Conservation (phyloP, 169 alveolate species). For the Babesia divergens region DNA sequence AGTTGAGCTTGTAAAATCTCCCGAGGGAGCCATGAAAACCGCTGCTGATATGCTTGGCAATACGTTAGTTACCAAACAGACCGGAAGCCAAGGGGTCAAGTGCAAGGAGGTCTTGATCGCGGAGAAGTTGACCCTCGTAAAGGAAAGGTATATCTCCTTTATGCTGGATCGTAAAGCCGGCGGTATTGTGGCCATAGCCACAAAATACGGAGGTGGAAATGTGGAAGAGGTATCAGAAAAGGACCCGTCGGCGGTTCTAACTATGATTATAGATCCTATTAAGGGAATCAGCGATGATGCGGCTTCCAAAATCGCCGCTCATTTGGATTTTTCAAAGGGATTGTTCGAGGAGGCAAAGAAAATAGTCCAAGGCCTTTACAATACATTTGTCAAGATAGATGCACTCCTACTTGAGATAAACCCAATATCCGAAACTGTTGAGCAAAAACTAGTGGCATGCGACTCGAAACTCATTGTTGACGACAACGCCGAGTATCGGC, state of each 20-base stretch:
- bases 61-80: conserved; percentile 83
- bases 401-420: conserved; percentile 91
- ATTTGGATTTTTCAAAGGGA: conserved; percentile 67
- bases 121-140: conserved; percentile 74
- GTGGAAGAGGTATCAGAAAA: conserved; percentile 87
- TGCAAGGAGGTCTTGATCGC: conserved; percentile 83
- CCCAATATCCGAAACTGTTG: conserved; percentile 88
- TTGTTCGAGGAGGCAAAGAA: conserved; percentile 58
- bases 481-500: conserved; percentile 94
- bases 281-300: conserved; percentile 77
- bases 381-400: conserved; percentile 85
- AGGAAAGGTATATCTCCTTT: conserved; percentile 90
- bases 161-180: conserved; percentile 89
- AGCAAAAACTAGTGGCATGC: conserved; percentile 85
- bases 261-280: conserved; percentile 67
- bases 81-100: conserved; percentile 82
- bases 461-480: conserved; percentile 93
- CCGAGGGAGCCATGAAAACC: conserved; percentile 75
- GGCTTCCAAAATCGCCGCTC: conserved; percentile 61
- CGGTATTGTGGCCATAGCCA: conserved; percentile 83
- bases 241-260: conserved; percentile 77
- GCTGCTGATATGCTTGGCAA: conserved; percentile 86
- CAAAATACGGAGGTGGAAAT: conserved; percentile 87
- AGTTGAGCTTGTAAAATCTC: conserved; percentile 80
- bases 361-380: conserved; percentile 67